Conservation (phyloP, 2,329 filamentous ascomycete species). For the Graphium sp. region DNA sequence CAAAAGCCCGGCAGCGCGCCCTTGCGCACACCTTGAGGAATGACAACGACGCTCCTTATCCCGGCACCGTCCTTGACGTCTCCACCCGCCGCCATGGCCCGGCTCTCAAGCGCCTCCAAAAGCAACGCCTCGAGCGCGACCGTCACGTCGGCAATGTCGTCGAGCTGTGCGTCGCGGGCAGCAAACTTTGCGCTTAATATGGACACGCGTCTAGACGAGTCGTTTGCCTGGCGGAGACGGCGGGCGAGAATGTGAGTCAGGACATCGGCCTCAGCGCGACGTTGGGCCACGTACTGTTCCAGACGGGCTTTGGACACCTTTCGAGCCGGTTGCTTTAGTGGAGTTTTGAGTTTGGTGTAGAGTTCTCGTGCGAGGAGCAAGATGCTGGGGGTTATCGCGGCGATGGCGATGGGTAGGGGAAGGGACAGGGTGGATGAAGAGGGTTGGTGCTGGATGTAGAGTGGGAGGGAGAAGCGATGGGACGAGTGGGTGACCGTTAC, state of each 20-base stretch:
- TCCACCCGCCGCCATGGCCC: too few relatives aligned
- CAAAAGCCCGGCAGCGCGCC: slow-evolving; percentile 29
- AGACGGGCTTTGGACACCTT: background rate
- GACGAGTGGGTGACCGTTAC: too few relatives aligned
- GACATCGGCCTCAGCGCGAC: slow-evolving; percentile 25
- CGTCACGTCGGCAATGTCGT: slow-evolving; percentile 31
- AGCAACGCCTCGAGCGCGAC: slow-evolving; percentile 27
- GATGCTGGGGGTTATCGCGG: slow-evolving; percentile 20
- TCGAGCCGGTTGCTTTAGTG: background rate
- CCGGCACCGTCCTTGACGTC: slow-evolving; percentile 20
- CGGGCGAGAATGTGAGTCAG: slow-evolving; percentile 22
- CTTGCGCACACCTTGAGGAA: slow-evolving; percentile 23
- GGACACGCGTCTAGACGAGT: slow-evolving; percentile 23
- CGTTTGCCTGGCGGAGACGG: slow-evolving; percentile 20
- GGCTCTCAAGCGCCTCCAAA: too few relatives aligned
- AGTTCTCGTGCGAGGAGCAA: slow-evolving; percentile 18
- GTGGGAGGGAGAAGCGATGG: slow-evolving; percentile 24
- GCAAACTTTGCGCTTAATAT: slow-evolving; percentile 32
- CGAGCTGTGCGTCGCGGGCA: slow-evolving; percentile 14
- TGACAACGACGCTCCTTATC: slow-evolving; percentile 16
- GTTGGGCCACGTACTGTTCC: slow-evolving; percentile 11
- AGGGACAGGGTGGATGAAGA: slow-evolving; percentile 13
- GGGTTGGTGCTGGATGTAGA: slow-evolving; percentile 18
- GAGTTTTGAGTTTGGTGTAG: slow-evolving; percentile 6
- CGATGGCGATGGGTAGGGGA: slow-evolving; percentile 20